phyloP scores from a whole-genome alignment of 2,329 filamentous ascomycete species.

The Colletotrichum agaves region DNA sequence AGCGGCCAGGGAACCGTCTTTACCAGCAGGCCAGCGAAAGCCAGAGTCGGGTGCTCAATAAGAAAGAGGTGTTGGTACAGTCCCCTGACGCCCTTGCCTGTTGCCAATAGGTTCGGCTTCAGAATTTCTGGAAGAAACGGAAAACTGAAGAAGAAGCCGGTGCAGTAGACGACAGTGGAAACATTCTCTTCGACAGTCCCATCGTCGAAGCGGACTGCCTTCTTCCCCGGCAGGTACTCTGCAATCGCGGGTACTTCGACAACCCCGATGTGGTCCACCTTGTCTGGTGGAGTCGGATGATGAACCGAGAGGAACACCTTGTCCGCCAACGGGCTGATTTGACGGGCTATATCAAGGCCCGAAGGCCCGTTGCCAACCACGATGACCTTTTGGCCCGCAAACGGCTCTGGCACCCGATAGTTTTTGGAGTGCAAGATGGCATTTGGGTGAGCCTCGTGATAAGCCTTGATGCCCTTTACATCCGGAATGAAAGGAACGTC shows the following conservation, averaged over 20 bases:
- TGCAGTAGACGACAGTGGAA: slow-evolving; percentile 81
- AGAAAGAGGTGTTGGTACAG: slow-evolving; percentile 85
- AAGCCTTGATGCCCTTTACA: slow-evolving; percentile 68
- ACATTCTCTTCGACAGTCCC: slow-evolving; percentile 70
- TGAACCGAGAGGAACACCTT: slow-evolving; percentile 74
- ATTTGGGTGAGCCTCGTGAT: slow-evolving; percentile 67
- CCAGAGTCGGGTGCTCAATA: slow-evolving; percentile 79
- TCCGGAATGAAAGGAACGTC: slow-evolving; percentile 74
- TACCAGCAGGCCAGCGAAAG: slow-evolving; percentile 79
- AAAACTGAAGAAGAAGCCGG: slow-evolving; percentile 82
- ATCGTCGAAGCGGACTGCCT: slow-evolving; percentile 73
- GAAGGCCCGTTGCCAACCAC: slow-evolving; percentile 88
- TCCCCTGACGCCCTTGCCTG: slow-evolving; percentile 76
- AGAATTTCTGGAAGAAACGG: slow-evolving; percentile 66
- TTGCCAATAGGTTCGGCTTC: slow-evolving; percentile 66
- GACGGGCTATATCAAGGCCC: slow-evolving; percentile 82
- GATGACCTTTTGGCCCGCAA: slow-evolving; percentile 77
- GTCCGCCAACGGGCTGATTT: slow-evolving; percentile 70
- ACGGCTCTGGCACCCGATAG: slow-evolving; percentile 75
- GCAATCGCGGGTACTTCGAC: slow-evolving; percentile 69
- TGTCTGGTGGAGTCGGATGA: slow-evolving; percentile 58
- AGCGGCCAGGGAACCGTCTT: slow-evolving; percentile 90
- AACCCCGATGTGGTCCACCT: slow-evolving; percentile 56
- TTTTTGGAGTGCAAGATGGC: slow-evolving; percentile 81
- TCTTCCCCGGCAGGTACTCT: slow-evolving; percentile 62